Evolutionary conservation across 345 rosid species (phyloP).

Genomic region (Crucihimalaya himalaica): DNA sequence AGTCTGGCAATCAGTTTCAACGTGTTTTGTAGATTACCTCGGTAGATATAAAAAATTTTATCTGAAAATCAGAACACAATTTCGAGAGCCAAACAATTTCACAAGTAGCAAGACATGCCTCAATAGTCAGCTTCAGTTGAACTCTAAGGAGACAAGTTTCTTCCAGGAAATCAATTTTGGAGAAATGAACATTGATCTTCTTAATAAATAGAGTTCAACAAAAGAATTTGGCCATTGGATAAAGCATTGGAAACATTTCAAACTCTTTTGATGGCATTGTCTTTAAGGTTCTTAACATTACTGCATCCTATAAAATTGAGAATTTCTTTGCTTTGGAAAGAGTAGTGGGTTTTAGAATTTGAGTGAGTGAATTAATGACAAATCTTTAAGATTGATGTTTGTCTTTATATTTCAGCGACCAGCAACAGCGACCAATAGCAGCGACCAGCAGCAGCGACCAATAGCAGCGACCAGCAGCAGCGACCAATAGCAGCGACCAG

Average conservation of each 20-base stretch:
- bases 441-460: too few relatives aligned
- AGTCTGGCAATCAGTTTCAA: neutral
- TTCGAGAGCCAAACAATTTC: neutral
- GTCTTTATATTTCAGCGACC: neutral
- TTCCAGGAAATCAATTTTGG: too few relatives aligned
- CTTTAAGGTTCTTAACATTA: neutral
- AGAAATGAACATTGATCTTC: too few relatives aligned
- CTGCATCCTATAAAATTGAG: neutral
- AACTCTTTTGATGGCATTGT: neutral
- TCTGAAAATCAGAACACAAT: neutral
- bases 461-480: too few relatives aligned
- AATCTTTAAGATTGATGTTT: neutral
- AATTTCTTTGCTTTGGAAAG: neutral
- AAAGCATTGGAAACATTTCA: neutral
- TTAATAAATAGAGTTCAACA: too few relatives aligned
- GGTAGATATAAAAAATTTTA: too few relatives aligned
- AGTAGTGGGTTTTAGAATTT: too few relatives aligned
- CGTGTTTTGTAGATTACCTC: neutral
- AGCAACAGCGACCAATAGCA: neutral
- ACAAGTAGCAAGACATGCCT: neutral
- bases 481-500: too few relatives aligned
- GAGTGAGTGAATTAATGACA: neutral
- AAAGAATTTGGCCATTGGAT: too few relatives aligned
- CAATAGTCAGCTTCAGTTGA: neutral
- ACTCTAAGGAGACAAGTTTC: neutral